phyloP scores from a whole-genome alignment of 352 stramenopile species.

The Elongisporangium prolatum region DNA sequence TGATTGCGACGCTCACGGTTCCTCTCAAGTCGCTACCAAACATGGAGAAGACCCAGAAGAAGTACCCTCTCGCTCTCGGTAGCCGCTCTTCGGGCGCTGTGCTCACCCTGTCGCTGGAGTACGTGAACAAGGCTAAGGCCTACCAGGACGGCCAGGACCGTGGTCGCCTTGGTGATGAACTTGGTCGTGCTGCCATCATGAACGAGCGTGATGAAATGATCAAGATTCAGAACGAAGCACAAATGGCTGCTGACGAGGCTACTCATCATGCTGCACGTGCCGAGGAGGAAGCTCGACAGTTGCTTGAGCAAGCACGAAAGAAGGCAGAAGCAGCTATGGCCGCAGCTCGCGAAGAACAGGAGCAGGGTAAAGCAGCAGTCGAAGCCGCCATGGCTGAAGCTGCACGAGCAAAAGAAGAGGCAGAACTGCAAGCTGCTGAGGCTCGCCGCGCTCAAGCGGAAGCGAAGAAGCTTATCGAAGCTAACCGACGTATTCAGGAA shows the following conservation, averaged over 20 bases:
- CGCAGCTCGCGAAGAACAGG: conserved; percentile 71
- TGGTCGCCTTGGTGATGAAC: conserved; percentile 47
- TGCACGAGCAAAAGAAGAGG: conserved; percentile 69
- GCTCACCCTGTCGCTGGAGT: conserved; percentile 74
- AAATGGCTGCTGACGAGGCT: conserved; percentile 78
- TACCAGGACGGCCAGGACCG: conserved; percentile 70
- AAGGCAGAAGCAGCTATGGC: conserved; percentile 83
- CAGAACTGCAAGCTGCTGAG: conserved; percentile 75
- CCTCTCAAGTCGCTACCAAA: conserved; percentile 78
- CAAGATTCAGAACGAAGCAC: conserved; percentile 77
- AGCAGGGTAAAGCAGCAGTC: conserved; percentile 77
- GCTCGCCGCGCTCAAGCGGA: conserved; percentile 72
- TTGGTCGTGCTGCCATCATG: conserved; percentile 56
- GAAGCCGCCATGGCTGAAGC: conserved; percentile 84
- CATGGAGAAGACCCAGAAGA: conserved; percentile 81
- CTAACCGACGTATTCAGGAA: conserved; percentile 80
- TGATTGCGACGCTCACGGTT: conserved; percentile 75
- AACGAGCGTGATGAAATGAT: conserved; percentile 80
- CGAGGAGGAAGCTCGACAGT: conserved; percentile 68
- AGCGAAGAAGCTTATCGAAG: conserved; percentile 79
- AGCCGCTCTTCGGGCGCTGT: conserved; percentile 73
- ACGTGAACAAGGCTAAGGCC: conserved; percentile 82
- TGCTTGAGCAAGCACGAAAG: conserved; percentile 71
- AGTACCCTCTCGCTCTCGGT: conserved; percentile 76
- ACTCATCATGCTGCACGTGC: conserved; percentile 58